phyloP scores from a whole-genome alignment of 1,284 basidiomycete genomes.

The Bjerkandera adusta region DNA sequence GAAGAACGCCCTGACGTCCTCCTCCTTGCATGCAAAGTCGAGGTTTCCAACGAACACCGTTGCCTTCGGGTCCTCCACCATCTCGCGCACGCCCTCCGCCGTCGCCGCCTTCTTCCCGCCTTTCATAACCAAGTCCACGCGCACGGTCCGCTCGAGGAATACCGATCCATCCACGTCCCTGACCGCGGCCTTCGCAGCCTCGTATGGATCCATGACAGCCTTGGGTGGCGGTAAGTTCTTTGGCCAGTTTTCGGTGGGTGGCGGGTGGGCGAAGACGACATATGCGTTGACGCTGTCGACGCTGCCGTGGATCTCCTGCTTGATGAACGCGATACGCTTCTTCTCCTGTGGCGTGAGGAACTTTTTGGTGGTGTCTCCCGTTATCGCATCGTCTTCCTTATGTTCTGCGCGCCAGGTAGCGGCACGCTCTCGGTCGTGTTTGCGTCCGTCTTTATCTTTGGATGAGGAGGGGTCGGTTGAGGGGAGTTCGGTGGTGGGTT shows the following conservation, averaged over 20 bases:
- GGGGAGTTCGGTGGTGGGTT: slow-evolving; percentile 67
- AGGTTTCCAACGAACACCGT: slow-evolving; percentile 92
- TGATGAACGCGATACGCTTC: slow-evolving; percentile 94
- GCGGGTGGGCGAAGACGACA: slow-evolving; percentile 78
- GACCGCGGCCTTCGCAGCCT: slow-evolving; percentile 65
- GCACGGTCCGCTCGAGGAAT: slow-evolving; percentile 75
- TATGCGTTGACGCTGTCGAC: slow-evolving; percentile 81
- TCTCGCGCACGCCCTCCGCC: slow-evolving; percentile 23
- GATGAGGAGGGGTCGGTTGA: slow-evolving; percentile 35
- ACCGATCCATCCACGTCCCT: slow-evolving; percentile 66
- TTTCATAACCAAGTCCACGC: slow-evolving; percentile 66
- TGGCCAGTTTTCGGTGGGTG: slow-evolving; percentile 37
- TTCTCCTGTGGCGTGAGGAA: slow-evolving; percentile 86
- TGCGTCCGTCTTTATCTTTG: slow-evolving; percentile 34
- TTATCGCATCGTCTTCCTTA: slow-evolving; percentile 36
- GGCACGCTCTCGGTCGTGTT: slow-evolving; percentile 59
- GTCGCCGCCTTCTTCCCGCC: slow-evolving; percentile 26
- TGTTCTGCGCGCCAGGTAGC: slow-evolving; percentile 64
- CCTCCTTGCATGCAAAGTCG: slow-evolving; percentile 90
- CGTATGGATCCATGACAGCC: slow-evolving; percentile 64
- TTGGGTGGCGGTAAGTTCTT: slow-evolving; percentile 57
- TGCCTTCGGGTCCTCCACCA: slow-evolving; percentile 67
- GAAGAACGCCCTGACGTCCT: slow-evolving; percentile 86
- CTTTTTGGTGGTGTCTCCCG: slow-evolving; percentile 44
- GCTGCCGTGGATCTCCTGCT: slow-evolving; percentile 79